A percentile compares a stretch with the other conserved stretches of the same genome.
These are phyloP conservation scores for Cenchrus purpureus DNA, from an alignment of 176 grass and related monocot species.

Conservation along the genomic window DNA sequence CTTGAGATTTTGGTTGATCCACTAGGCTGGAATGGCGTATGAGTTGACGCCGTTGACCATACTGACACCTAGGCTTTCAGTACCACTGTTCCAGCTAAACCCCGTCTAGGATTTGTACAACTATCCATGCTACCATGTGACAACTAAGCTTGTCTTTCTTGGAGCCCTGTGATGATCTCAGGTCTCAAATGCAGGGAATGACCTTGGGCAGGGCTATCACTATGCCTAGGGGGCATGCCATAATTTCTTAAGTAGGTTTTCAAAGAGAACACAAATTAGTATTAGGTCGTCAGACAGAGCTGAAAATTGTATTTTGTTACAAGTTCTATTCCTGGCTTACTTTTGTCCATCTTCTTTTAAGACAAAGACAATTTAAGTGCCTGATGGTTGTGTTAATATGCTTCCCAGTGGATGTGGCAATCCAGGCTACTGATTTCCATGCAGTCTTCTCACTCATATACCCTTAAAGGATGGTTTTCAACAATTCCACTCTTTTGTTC, in stretches of 20 bases:
- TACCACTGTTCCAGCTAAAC: background rate
- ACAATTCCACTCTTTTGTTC: background rate
- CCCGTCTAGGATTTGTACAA: background rate
- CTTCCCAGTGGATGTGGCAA: background rate
- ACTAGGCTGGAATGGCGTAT: background rate
- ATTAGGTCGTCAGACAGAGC: background rate
- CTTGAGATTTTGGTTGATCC: constrained; percentile 28
- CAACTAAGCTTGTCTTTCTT: background rate
- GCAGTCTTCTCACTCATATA: background rate
- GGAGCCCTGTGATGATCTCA: background rate
- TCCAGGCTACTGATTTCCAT: background rate
- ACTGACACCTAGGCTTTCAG: background rate
- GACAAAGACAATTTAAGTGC: background rate
- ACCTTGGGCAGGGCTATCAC: background rate
- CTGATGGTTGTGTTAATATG: background rate
- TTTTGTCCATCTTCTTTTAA: background rate
- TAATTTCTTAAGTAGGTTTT: background rate
- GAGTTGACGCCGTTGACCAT: background rate
- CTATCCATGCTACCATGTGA: background rate
- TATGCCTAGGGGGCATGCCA: background rate
- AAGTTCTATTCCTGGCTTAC: background rate
- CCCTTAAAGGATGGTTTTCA: background rate
- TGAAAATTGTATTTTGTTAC: background rate
- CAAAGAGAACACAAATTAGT: background rate
- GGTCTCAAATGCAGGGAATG: background rate